Percentiles rank a stretch among this genome's conserved stretches.
Conservation (phyloP, 768 basidiomycete species). For the Lyophyllum semitale region DNA sequence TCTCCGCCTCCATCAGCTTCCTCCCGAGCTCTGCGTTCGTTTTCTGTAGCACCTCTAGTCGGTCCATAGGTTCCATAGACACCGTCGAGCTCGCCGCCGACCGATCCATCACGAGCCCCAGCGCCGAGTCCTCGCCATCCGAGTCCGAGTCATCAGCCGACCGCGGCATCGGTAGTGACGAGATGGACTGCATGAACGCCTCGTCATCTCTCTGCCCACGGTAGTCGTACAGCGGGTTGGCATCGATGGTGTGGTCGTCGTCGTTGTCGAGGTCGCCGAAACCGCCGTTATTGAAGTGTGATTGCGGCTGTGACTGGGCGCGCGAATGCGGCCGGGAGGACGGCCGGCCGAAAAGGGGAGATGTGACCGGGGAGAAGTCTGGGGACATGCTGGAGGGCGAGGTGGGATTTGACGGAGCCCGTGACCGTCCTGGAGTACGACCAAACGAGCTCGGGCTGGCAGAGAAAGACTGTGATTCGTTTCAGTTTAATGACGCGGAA, state of each 20-base stretch:
- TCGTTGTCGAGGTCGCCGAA: conserved; percentile 42
- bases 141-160: conserved; percentile 47
- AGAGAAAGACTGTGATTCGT: conserved; percentile 33
- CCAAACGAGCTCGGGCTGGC: conserved; percentile 46
- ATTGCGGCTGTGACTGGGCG: conserved; percentile 43
- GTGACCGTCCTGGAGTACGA: conserved; percentile 48
- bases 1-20: conserved; percentile 77
- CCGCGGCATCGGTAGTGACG: conserved; percentile 61
- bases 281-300: conserved; percentile 14
- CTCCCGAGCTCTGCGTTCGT: conserved; percentile 74
- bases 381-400: conserved; percentile 42
- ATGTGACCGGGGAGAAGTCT: conserved; percentile 35
- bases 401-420: conserved; percentile 75
- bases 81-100: conserved; percentile 59
- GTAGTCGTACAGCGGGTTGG: conserved; percentile 35
- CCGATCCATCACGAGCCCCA: conserved; percentile 65
- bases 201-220: conserved; percentile 30
- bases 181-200: conserved; percentile 40
- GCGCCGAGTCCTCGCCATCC: conserved; percentile 55
- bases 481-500: background rate
- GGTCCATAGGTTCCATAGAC: conserved; percentile 74
- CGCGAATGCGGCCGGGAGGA: conserved; percentile 70
- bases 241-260: conserved; percentile 34
- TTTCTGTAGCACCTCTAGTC: conserved; percentile 71
- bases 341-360: conserved; percentile 39